These are phyloP conservation scores for Termitomyces titanicus DNA, from an alignment of 768 basidiomycete species.

Conservation along the genomic window DNA sequence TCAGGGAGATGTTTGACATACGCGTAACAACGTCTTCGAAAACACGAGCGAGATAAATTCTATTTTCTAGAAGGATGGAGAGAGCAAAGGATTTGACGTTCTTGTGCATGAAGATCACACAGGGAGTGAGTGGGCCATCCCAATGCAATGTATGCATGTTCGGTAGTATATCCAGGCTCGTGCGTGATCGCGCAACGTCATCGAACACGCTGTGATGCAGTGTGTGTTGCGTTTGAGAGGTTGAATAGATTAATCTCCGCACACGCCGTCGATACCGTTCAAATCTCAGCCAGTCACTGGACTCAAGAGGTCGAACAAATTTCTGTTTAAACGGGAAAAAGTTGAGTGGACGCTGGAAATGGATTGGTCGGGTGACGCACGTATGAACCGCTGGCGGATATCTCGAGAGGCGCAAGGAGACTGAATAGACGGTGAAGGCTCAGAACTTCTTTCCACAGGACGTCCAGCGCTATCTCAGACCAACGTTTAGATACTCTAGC, in stretches of 20 bases:
- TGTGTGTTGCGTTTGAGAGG: conserved; percentile 12
- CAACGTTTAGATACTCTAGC: conserved; percentile 57
- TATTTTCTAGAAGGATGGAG: conserved; percentile 17
- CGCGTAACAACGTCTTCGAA: conserved; percentile 40
- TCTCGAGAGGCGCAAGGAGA: conserved; percentile 43
- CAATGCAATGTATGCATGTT: conserved; percentile 50
- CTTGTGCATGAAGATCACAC: conserved; percentile 56
- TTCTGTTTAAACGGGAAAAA: conserved; percentile 24
- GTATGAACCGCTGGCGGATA: conserved; percentile 19
- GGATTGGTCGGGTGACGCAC: conserved; percentile 7
- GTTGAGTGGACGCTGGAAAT: neutral
- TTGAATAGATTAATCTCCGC: conserved; percentile 29
- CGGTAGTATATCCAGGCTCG: conserved; percentile 50
- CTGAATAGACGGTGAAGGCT: conserved; percentile 42
- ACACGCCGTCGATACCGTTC: conserved; percentile 51
- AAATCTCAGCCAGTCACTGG: conserved; percentile 54
- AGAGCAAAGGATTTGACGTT: conserved; percentile 38
- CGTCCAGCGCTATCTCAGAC: conserved; percentile 54
- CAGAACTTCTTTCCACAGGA: conserved; percentile 54
- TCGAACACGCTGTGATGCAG: conserved; percentile 42
- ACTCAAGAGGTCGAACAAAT: conserved; percentile 38
- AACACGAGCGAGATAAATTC: conserved; percentile 16
- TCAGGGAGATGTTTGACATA: conserved; percentile 44
- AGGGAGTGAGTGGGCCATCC: conserved; percentile 28
- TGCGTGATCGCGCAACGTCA: conserved; percentile 54